Conservation (phyloP, 306 rosid genomes). For the Ormosia emarginata region DNA sequence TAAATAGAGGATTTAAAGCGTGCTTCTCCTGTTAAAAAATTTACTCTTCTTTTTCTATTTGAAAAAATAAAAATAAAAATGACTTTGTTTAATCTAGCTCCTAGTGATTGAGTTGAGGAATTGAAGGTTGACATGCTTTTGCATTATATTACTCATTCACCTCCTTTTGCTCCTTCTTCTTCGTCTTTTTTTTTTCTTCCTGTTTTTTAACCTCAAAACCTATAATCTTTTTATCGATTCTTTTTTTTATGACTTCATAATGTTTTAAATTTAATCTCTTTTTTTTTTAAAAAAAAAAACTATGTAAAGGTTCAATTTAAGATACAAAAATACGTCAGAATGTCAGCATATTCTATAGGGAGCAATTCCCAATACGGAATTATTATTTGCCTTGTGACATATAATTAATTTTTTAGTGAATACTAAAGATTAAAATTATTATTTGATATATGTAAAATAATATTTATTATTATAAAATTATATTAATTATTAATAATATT, state of each 20-base stretch:
- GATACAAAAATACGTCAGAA: conserved; percentile 20
- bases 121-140: background rate
- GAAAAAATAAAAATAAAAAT: no score
- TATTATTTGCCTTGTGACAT: background rate
- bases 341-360: conserved; percentile 27
- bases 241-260: no score
- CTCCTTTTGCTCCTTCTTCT: background rate
- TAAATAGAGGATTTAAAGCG: conserved; percentile 14
- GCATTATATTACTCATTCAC: background rate
- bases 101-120: background rate
- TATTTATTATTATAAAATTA: no score
- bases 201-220: background rate
- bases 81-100: no score
- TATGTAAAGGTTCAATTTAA: background rate
- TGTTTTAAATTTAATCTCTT: no score
- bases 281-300: no score
- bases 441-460: no score
- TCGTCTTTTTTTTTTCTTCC: no score
- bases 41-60: background rate
- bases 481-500: no score
- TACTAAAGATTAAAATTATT: no score
- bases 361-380: conserved; percentile 44
- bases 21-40: background rate
- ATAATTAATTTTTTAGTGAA: no score
- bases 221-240: background rate